A percentile compares a stretch with the other conserved stretches of the same genome.
These are phyloP conservation scores for Pseudocercospora cruenta DNA, from an alignment of 2,329 filamentous ascomycete species.

Conservation along the genomic window DNA sequence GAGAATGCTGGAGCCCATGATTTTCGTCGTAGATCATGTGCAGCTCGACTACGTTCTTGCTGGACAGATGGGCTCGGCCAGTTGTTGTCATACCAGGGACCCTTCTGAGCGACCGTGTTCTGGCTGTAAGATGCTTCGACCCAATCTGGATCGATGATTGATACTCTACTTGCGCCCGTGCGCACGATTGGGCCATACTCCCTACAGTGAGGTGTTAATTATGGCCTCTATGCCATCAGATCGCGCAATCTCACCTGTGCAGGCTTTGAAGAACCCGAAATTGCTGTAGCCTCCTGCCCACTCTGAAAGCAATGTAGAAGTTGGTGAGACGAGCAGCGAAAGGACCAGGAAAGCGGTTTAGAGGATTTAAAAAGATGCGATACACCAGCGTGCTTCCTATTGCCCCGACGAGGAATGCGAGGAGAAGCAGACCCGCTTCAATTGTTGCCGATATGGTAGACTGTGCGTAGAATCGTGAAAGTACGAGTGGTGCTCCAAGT, in stretches of 20 bases:
- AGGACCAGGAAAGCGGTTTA: background rate
- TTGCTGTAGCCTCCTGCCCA: background rate
- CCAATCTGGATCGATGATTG: background rate
- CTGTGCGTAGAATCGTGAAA: background rate
- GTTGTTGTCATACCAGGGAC: background rate
- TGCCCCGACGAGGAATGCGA: background rate
- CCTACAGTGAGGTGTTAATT: background rate
- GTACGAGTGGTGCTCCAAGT: background rate
- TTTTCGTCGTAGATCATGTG: slow-evolving; percentile 41
- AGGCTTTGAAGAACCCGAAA: background rate
- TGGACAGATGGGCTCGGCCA: background rate
- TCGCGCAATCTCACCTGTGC: background rate
- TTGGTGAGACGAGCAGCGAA: background rate
- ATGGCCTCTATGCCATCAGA: background rate
- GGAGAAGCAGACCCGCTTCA: background rate
- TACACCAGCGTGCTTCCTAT: background rate
- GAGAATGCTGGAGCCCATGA: slow-evolving; percentile 49
- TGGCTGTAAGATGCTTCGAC: background rate
- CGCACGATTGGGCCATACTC: background rate
- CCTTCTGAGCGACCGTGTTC: background rate
- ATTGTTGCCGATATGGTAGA: background rate
- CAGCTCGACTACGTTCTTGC: background rate
- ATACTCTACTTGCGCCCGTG: background rate
- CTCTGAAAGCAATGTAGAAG: background rate
- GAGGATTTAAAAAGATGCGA: background rate